A percentile compares a stretch with the other conserved stretches of the same genome.
These are phyloP conservation scores for Termitomyces heimii DNA, from an alignment of 768 basidiomycete species.

Conservation along the genomic window DNA sequence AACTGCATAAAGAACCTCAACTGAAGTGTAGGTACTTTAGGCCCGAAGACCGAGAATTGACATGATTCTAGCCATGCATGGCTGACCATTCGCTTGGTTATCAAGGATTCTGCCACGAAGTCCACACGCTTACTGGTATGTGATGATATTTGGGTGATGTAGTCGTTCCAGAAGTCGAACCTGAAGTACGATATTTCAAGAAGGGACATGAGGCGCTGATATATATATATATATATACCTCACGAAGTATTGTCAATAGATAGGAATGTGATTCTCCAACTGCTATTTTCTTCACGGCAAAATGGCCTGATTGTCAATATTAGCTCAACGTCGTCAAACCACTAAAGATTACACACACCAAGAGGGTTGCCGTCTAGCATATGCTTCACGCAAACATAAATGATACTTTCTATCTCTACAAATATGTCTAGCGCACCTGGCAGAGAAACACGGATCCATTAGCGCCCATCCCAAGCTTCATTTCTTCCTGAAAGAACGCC, in stretches of 20 bases:
- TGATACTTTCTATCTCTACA: not conserved
- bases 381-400: constrained; percentile 7
- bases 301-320: constrained; percentile 46
- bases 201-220: not conserved
- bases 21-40: constrained; percentile 85
- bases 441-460: constrained; percentile 89
- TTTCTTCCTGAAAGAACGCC: constrained; percentile 89
- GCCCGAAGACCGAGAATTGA: constrained; percentile 86
- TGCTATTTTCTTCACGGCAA: constrained; percentile 96
- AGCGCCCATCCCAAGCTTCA: constrained; percentile 89
- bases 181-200: constrained; percentile 21
- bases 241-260: constrained; percentile 74
- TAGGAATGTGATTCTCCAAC: constrained; percentile 88
- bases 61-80: constrained; percentile 89
- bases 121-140: constrained; percentile 59
- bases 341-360: constrained; percentile 34
- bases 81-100: constrained; percentile 19
- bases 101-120: not conserved
- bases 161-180: constrained; percentile 83
- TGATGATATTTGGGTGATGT: constrained; percentile 90
- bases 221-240: constrained; percentile 35
- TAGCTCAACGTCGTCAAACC: constrained; percentile 1
- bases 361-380: constrained; percentile 75
- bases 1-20: constrained; percentile 29
- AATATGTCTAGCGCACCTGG: constrained; percentile 43